Conservation (phyloP, 2,329 filamentous ascomycete genomes). For the Aureobasidium sp. region DNA sequence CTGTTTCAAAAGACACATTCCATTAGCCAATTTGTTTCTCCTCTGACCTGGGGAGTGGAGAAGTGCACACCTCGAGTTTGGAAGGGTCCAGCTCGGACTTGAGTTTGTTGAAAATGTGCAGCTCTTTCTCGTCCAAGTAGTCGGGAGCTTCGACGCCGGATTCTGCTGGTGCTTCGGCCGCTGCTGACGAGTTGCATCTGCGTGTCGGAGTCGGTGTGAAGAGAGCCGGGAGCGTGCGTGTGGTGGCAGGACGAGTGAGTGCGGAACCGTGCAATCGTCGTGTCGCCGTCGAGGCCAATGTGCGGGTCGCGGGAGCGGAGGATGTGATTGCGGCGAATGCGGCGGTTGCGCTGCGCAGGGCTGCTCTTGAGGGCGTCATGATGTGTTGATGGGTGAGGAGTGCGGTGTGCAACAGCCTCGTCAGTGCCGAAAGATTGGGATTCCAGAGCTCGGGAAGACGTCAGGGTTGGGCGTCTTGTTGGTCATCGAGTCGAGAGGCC, state of each 20-base stretch:
- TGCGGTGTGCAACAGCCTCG: neutral
- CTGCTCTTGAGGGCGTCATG: constrained; percentile 9
- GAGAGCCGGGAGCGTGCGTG: neutral
- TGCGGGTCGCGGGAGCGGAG: neutral
- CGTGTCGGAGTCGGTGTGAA: neutral
- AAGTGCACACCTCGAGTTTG: constrained; percentile 38
- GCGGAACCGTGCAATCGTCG: constrained; percentile 1
- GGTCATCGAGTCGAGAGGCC: neutral
- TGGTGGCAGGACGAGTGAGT: neutral
- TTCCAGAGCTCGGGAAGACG: neutral
- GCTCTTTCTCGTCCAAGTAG: constrained; percentile 41
- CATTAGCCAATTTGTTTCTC: no score
- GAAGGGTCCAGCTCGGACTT: constrained; percentile 36
- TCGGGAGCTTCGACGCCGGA: constrained; percentile 36
- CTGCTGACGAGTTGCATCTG: constrained; percentile 1
- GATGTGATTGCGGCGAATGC: neutral
- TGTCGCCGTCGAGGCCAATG: neutral
- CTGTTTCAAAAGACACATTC: no score
- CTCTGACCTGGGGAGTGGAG: neutral
- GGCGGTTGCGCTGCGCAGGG: constrained; percentile 1
- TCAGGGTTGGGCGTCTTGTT: neutral
- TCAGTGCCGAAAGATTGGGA: neutral
- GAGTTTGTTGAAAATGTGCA: constrained; percentile 42
- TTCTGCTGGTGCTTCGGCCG: neutral
- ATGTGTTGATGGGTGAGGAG: neutral